Percentiles rank a stretch among this genome's conserved stretches.
These are phyloP conservation scores for Fusarium denticulatum DNA, from an alignment of 2,329 filamentous ascomycete species.

Conservation along the genomic window DNA sequence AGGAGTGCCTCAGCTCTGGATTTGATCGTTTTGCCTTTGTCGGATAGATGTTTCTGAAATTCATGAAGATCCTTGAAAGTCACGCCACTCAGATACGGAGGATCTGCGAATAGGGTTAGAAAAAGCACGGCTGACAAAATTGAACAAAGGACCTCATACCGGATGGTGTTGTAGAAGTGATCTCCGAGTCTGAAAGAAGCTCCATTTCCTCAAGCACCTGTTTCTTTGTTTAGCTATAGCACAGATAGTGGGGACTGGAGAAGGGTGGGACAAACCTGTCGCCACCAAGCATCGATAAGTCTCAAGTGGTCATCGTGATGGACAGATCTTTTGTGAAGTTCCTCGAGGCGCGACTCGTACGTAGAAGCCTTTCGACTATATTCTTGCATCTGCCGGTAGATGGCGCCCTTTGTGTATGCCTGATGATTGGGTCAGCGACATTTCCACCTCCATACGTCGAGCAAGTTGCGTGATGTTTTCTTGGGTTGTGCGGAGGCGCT, in stretches of 20 bases:
- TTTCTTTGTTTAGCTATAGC: slow-evolving; percentile 19
- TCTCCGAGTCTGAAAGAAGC: slow-evolving; percentile 62
- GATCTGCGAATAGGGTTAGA: slow-evolving; percentile 55
- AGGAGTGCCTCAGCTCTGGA: slow-evolving; percentile 78
- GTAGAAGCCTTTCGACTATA: slow-evolving; percentile 91
- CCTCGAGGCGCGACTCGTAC: slow-evolving; percentile 81
- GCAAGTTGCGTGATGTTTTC: slow-evolving; percentile 33
- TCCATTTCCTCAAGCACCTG: slow-evolving; percentile 73
- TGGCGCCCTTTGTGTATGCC: slow-evolving; percentile 81
- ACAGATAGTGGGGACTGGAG: neutral
- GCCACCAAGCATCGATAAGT: slow-evolving; percentile 91
- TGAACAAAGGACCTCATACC: slow-evolving; percentile 36
- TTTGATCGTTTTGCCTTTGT: slow-evolving; percentile 80
- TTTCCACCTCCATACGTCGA: slow-evolving; percentile 31
- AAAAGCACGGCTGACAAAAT: neutral
- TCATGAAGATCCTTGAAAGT: slow-evolving; percentile 71
- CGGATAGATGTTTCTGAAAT: slow-evolving; percentile 85
- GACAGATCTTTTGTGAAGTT: slow-evolving; percentile 78
- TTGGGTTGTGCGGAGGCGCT: slow-evolving; percentile 31
- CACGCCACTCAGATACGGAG: slow-evolving; percentile 66
- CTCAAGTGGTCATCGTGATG: slow-evolving; percentile 94
- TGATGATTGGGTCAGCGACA: slow-evolving; percentile 44
- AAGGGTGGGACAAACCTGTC: slow-evolving; percentile 72
- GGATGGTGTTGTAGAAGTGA: slow-evolving; percentile 33
- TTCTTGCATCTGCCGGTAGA: slow-evolving; percentile 96